Percentiles rank a stretch among this genome's conserved stretches.
Evolutionary conservation across 306 rosid genomes (phyloP).

Genomic region (Glycine tomentella): DNA sequence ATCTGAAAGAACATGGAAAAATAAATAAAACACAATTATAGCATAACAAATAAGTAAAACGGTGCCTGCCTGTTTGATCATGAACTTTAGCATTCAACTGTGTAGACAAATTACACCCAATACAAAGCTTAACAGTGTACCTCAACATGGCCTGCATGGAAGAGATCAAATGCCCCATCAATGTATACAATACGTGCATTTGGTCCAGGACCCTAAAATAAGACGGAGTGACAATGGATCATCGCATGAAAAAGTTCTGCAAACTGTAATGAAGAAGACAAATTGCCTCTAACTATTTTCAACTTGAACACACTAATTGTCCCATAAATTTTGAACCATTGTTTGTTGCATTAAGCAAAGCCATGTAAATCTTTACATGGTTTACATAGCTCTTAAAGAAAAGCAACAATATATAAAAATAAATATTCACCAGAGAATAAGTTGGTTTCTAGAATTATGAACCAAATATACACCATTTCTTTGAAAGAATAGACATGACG

Average conservation of each 20-base stretch:
- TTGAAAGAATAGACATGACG: neutral
- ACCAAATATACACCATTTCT: neutral
- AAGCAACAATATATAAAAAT: conserved; percentile 15
- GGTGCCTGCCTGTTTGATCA: neutral
- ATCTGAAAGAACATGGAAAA: conserved; percentile 60
- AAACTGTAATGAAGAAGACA: conserved; percentile 32
- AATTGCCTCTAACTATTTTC: conserved; percentile 31
- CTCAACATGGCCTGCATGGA: conserved; percentile 99
- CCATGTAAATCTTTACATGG: neutral
- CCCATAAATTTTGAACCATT: conserved; percentile 6
- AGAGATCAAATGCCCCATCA: conserved; percentile 99
- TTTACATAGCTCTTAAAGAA: conserved; percentile 21
- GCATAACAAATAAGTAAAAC: conserved; percentile 21
- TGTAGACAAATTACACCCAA: conserved; percentile 12
- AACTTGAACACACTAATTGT: conserved; percentile 25
- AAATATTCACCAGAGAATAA: conserved; percentile 16
- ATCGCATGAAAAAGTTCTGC: neutral
- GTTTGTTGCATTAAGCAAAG: conserved; percentile 18
- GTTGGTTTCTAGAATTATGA: conserved; percentile 28
- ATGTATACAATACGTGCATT: conserved; percentile 93
- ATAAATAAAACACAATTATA: conserved; percentile 36
- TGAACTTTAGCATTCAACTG: conserved; percentile 36
- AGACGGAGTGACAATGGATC: conserved; percentile 30
- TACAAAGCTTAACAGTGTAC: conserved; percentile 48
- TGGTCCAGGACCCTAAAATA: conserved; percentile 88